Percentiles rank a stretch among this genome's conserved stretches.
Conservation (phyloP, 2,329 filamentous ascomycete genomes). For the Calonectria naviculata region DNA sequence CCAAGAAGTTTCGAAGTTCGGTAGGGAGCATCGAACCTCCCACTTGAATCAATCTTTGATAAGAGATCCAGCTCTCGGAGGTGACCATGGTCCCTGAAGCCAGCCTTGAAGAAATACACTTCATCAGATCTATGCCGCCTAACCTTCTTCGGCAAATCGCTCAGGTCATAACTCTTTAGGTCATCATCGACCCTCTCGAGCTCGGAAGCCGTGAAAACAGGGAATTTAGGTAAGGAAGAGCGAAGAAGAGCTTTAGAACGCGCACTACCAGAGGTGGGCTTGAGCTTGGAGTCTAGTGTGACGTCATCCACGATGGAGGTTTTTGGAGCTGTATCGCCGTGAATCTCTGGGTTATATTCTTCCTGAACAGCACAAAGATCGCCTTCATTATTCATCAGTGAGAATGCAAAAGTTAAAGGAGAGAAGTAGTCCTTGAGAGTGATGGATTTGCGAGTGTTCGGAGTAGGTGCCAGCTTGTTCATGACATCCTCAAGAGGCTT, state of each 20-base stretch:
- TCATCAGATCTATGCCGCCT: not conserved
- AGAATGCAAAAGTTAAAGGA: conserved; percentile 18
- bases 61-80: conserved; percentile 21
- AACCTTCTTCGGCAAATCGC: conserved; percentile 16
- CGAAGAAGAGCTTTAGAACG: conserved; percentile 13
- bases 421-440: conserved; percentile 22
- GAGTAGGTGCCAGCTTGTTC: not conserved
- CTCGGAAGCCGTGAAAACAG: conserved; percentile 12
- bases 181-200: conserved; percentile 1
- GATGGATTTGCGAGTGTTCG: not conserved
- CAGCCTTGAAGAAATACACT: conserved; percentile 22
- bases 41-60: conserved; percentile 1
- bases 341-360: conserved; percentile 13
- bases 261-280: too few species aligned
- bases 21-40: conserved; percentile 34
- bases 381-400: conserved; percentile 13
- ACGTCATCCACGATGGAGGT: conserved; percentile 20
- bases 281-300: not conserved
- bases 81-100: conserved; percentile 14
- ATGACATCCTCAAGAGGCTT: conserved; percentile 14
- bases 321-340: conserved; percentile 15
- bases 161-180: not conserved
- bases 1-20: conserved; percentile 29
- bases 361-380: conserved; percentile 6
- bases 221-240: conserved; percentile 16